phyloP scores from a whole-genome alignment of 257 asterid genomes.

The Apocynum venetum region DNA sequence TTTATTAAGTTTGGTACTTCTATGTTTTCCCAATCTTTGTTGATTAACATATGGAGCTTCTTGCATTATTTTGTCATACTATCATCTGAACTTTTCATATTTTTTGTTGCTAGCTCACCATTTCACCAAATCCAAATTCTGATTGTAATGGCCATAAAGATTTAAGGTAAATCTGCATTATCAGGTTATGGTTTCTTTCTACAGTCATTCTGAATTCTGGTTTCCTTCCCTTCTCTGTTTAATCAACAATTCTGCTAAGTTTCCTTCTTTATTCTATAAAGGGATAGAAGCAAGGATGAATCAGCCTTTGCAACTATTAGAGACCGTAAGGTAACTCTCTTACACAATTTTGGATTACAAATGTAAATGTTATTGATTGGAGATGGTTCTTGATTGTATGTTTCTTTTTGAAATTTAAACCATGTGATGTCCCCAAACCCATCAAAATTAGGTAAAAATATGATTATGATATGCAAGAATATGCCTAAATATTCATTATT shows the following conservation, averaged over 20 bases:
- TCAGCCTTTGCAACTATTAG: slow-evolving; percentile 37
- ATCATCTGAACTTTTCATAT: slow-evolving; percentile 3
- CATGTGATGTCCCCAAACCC: neutral
- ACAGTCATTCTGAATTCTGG: neutral
- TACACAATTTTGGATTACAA: neutral
- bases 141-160: slow-evolving; percentile 61
- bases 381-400: neutral
- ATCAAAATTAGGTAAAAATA: no score
- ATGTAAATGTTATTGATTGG: neutral
- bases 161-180: slow-evolving; percentile 38
- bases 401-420: neutral
- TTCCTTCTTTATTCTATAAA: slow-evolving; percentile 22
- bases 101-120: slow-evolving; percentile 33
- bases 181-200: neutral
- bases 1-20: neutral
- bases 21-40: neutral
- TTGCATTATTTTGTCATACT: neutral
- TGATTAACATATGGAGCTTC: neutral
- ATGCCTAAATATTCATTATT: no score
- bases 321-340: slow-evolving; percentile 64
- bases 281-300: slow-evolving; percentile 63
- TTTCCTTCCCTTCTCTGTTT: neutral
- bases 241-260: slow-evolving; percentile 15
- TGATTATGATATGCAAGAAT: no score
- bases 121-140: slow-evolving; percentile 33